These are phyloP conservation scores for Thalassiosira livingstoniorum DNA, from an alignment of 352 stramenopile genomes.

Conservation along the genomic window DNA sequence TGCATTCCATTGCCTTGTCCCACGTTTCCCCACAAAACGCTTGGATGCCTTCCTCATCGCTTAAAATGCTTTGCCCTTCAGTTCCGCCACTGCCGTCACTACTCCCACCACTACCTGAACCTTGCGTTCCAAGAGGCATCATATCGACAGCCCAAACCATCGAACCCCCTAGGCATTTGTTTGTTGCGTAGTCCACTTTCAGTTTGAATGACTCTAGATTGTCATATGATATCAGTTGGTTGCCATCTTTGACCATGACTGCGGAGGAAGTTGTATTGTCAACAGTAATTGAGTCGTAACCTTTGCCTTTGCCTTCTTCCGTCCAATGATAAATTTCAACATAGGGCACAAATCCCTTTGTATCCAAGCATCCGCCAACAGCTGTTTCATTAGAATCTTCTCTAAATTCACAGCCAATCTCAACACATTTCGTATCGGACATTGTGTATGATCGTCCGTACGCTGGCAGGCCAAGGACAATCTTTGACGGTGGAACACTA, in stretches of 20 bases:
- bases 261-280: conserved; percentile 46
- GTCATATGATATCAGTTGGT: conserved; percentile 70
- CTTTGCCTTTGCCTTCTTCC: conserved; percentile 42
- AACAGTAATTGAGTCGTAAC: conserved; percentile 59
- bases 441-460: conserved; percentile 68
- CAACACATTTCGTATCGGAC: conserved; percentile 52
- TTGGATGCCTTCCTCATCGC: conserved; percentile 42
- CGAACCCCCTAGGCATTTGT: conserved; percentile 62
- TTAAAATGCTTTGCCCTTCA: conserved; percentile 45
- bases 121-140: conserved; percentile 18
- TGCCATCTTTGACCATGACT: conserved; percentile 61
- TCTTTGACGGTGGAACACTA: conserved; percentile 53
- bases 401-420: conserved; percentile 60
- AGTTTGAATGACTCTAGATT: conserved; percentile 61
- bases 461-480: conserved; percentile 61
- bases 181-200: conserved; percentile 65
- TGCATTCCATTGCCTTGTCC: conserved; percentile 80
- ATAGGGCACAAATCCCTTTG: conserved; percentile 65
- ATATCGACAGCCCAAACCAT: conserved; percentile 74
- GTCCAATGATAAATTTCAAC: conserved; percentile 67
- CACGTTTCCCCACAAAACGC: conserved; percentile 82
- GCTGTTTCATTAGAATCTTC: conserved; percentile 58
- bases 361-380: conserved; percentile 63
- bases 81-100: conserved; percentile 8
- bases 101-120: background rate